These are phyloP conservation scores for Cryptococcus maquisensis DNA, from an alignment of 1,284 basidiomycete species.

Conservation along the genomic window DNA sequence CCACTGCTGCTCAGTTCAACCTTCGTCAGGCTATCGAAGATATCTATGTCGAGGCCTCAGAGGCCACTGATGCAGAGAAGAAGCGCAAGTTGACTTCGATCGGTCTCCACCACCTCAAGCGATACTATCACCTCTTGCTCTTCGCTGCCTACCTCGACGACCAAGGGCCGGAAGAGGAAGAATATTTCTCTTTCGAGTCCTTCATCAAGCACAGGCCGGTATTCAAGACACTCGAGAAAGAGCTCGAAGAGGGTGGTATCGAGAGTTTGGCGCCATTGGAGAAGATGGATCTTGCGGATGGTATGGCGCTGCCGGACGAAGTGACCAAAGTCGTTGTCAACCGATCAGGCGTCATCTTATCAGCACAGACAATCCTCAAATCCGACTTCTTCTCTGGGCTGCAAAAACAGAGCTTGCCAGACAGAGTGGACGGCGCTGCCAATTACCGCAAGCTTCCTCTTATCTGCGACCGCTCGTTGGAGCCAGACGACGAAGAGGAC, in stretches of 20 bases:
- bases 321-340: constrained; percentile 78
- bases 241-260: constrained; percentile 73
- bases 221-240: constrained; percentile 92
- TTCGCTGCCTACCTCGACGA: constrained; percentile 94
- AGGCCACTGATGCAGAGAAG: constrained; percentile 66
- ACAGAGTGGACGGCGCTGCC: constrained; percentile 83
- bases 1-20: constrained; percentile 78
- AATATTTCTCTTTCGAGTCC: constrained; percentile 70
- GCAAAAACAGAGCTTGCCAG: constrained; percentile 90
- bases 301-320: constrained; percentile 77
- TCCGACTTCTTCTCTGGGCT: constrained; percentile 93
- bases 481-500: constrained; percentile 22
- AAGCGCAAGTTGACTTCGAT: constrained; percentile 57
- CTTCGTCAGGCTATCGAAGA: constrained; percentile 84
- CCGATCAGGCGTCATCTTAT: constrained; percentile 80
- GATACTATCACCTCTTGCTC: constrained; percentile 87
- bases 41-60: constrained; percentile 60
- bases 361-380: constrained; percentile 72
- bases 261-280: constrained; percentile 81
- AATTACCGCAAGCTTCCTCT: constrained; percentile 82
- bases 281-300: constrained; percentile 64
- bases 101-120: constrained; percentile 72
- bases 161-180: constrained; percentile 70
- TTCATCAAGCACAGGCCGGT: constrained; percentile 84
- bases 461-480: constrained; percentile 46